Base-by-base conservation (phyloP, 225 moss, liverwort and hornwort species). In the Bryum argenteum region DNA sequence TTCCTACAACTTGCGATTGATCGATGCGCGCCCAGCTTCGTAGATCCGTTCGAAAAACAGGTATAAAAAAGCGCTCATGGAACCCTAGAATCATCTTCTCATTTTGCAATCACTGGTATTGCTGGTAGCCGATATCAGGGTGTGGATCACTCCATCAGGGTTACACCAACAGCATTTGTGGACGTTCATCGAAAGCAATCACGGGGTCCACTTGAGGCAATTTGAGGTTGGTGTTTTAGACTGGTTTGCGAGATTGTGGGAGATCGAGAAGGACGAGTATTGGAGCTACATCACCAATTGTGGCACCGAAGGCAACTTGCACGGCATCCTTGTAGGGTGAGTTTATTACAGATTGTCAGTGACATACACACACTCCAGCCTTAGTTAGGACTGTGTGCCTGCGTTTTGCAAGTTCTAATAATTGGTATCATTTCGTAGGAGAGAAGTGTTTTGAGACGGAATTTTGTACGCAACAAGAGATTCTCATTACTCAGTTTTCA, bases 371-470 rank as follows among this genome's bases (percentile, higher is more conserved):
- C n/a, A n/a, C n/a, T n/a, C n/a, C n/a, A n/a, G n/a, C n/a, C n/a
- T n/a, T n/a, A n/a, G n/a, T n/a, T n/a, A n/a, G n/a, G n/a, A n/a
- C 6, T 20, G 1, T 55, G 45, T 65, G 17, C 10, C 11, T 38
- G 65, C 24, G 47, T 12, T 3, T 43, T 50, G 63, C 19, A 15
- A 14, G 17, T 21, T 42, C 22, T 37, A 39, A 38, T 44, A 52
- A 8, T 11, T 60, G 66, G 33, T 60, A 17, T 38, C 37, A 2
- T 11, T 16, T 66, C 48, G 50, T 82, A 89, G 94, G 66, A 89
- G 96, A 70, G 96, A 96, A 81, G 87, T 96, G 4, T 78, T 85
- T 67, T 93, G 91, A 8, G 87, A 91, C 54, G 96, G 96, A 43
- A 84, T 96, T 54, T 75, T 96, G 33, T 96, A 96, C 33, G 89